Conservation (phyloP, 148 eudicot species). For the Chenopodium formosanum region DNA sequence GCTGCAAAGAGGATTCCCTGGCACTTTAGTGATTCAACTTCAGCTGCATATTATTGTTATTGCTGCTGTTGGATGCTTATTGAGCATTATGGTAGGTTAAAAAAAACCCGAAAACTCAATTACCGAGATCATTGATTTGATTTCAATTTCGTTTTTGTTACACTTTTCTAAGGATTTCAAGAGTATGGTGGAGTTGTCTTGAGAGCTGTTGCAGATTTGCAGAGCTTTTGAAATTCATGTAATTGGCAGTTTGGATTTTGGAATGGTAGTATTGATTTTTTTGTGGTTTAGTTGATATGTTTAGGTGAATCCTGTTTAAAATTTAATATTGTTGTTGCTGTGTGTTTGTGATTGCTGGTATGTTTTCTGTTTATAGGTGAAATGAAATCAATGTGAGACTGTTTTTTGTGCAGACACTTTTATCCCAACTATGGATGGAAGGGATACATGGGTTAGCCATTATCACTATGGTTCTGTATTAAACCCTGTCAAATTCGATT, state of each 20-base stretch:
- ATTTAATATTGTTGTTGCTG: neutral
- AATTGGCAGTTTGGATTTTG: no score
- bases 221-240: neutral
- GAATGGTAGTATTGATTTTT: neutral
- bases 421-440: conserved; percentile 42
- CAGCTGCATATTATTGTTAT: neutral
- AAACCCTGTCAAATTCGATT: conserved; percentile 31
- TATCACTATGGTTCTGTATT: conserved; percentile 27
- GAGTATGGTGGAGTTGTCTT: neutral
- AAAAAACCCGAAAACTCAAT: no score
- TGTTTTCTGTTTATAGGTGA: neutral
- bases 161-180: no score
- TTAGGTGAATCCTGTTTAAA: neutral
- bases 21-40: neutral
- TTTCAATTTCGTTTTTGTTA: neutral
- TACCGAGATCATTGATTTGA: no score
- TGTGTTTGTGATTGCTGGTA: neutral
- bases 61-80: neutral
- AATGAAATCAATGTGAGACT: neutral
- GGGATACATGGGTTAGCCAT: conserved; percentile 63
- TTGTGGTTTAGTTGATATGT: neutral
- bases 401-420: conserved; percentile 16
- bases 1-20: neutral
- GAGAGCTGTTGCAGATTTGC: neutral
- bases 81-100: neutral